Base-by-base conservation (phyloP, 495 filamentous ascomycete species). In the Penicillium waksmanii region DNA sequence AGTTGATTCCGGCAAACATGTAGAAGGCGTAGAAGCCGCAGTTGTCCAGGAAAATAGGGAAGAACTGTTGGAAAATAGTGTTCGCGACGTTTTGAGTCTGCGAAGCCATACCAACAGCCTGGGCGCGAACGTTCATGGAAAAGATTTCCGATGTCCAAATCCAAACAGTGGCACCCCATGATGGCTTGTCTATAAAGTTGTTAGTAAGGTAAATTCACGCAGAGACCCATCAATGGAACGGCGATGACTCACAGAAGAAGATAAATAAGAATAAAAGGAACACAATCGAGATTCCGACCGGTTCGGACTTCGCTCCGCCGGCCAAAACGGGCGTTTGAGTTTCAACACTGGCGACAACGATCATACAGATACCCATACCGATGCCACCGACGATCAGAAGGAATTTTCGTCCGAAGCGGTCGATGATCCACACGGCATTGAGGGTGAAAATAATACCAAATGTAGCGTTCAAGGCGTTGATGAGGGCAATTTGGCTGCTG, bases 381-480 rank as follows among this genome's bases (percentile, higher is more conserved):
- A 88, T 78, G 27, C 82, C 88, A 68, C 89, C 88, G 55, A 80
- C 76, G 54, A 91, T 82, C 13, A 93, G 78, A 19, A 92, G 80
- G 54, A 83, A 79, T 49, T 88, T 87, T 49, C 89, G 85, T 55
- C 89, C 89, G 55, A 89, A 79, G 36, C 77, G 81, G 69, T 93
- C 89, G 57, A 87, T 77, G 43, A 84, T 73, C 72, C 83, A 93
- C 64, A 93, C 84, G 15, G 88, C 86, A 40, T 89, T 84, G 40
- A 89, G 82, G 5, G 90, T 93, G 47, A 86, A 89, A 64, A 79
- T 18, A 54, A 79, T 79, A 54, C 80, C 83, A 53, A 91, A 88
- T 60, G 91, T 92, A 62, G 92, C 87, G 18, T 77, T 79, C 18
- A 86, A 76, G 23, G 88, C 87, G 34, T 89, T 91, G 75, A 92